Conservation (phyloP, 257 asterid genomes). For the Nicotiana undulata region DNA sequence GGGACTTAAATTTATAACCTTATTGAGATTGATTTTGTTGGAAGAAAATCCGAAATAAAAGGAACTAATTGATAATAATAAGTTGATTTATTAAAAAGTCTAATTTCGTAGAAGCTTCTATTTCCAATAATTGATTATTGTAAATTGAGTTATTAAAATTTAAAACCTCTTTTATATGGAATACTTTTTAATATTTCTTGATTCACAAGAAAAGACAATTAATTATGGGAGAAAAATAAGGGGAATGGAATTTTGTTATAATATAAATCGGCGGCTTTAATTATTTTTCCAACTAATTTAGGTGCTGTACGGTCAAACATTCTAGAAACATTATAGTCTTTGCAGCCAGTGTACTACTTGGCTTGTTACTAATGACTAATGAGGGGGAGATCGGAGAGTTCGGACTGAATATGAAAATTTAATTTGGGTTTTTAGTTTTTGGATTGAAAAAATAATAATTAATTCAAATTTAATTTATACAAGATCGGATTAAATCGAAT, state of each 20-base stretch:
- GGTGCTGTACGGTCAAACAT: not conserved
- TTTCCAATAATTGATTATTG: not conserved
- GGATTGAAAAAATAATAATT: too few relatives aligned
- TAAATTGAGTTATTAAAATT: not conserved
- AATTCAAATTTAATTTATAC: too few relatives aligned
- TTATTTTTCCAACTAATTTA: not conserved
- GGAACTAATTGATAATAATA: not conserved
- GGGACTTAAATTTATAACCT: not conserved
- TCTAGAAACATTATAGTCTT: not conserved
- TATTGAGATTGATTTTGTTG: not conserved
- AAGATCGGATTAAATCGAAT: too few relatives aligned
- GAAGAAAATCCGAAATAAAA: not conserved
- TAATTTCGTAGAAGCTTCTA: not conserved
- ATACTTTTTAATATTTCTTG: not conserved
- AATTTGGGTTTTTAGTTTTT: too few relatives aligned
- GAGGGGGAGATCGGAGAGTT: accelerated
- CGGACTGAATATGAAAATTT: too few relatives aligned
- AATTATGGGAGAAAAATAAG: not conserved
- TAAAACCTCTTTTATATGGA: not conserved
- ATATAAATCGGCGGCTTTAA: not conserved
- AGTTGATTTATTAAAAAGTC: not conserved
- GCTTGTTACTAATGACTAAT: too few relatives aligned
- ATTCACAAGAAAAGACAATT: not conserved
- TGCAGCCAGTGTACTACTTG: not conserved
- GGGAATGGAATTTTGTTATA: not conserved